phyloP scores from a whole-genome alignment of 1,139 yeast genomes.

The Nakaseomyces glabratus region DNA sequence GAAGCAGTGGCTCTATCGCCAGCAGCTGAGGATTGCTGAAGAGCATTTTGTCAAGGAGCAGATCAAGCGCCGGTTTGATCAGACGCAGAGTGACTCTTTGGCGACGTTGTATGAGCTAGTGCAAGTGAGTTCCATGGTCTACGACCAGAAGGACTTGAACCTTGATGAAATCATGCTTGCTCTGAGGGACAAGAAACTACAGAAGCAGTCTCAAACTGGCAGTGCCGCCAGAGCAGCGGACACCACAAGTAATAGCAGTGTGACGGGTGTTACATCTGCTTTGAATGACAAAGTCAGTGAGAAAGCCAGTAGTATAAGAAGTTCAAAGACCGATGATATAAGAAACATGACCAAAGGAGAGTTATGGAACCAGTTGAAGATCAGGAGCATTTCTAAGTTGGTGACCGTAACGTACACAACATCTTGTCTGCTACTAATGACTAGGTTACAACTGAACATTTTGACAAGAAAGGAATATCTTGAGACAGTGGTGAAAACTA shows the following conservation, averaged over 20 bases:
- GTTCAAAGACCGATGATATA: constrained; percentile 8
- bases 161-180: constrained; percentile 23
- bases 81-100: constrained; percentile 86
- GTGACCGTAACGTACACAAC: constrained; percentile 62
- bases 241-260: constrained; percentile 6
- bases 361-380: constrained; percentile 77
- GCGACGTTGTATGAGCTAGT: constrained; percentile 75
- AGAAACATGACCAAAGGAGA: constrained; percentile 48
- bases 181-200: constrained; percentile 22
- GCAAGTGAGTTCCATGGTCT: constrained; percentile 53
- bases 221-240: background rate
- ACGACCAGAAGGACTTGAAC: constrained; percentile 22
- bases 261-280: constrained; percentile 13
- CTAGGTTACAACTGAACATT: constrained; percentile 79
- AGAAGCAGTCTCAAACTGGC: constrained; percentile 9
- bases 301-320: background rate
- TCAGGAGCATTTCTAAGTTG: constrained; percentile 64
- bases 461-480: constrained; percentile 80
- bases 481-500: constrained; percentile 65
- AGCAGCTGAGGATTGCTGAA: constrained; percentile 47
- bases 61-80: constrained; percentile 65
- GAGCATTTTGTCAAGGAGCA: constrained; percentile 77
- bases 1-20: constrained; percentile 27
- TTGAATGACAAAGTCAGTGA: constrained; percentile 11
- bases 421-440: constrained; percentile 61